These are phyloP conservation scores for Phoma sp. DNA, from an alignment of 2,329 filamentous ascomycete species.

Conservation along the genomic window DNA sequence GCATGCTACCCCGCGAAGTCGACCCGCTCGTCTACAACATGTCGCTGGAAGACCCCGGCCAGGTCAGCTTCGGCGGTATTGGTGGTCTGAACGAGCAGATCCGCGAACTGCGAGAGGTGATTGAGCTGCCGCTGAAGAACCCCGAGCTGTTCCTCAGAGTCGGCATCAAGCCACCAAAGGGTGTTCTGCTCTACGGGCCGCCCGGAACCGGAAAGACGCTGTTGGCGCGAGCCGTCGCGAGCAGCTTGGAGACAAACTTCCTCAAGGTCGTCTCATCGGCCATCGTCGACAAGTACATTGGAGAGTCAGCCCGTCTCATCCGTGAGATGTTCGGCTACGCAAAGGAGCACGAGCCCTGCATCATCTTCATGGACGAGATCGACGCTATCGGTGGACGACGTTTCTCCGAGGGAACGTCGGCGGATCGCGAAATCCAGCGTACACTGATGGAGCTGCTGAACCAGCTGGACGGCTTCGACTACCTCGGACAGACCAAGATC, in stretches of 20 bases:
- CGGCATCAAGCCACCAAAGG: slow-evolving; percentile 98
- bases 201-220: slow-evolving; percentile 97
- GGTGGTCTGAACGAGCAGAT: slow-evolving; percentile 99
- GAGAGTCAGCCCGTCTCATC: slow-evolving; percentile 95
- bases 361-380: slow-evolving; percentile 99
- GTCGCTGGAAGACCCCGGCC: slow-evolving; percentile 96
- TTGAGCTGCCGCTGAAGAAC: slow-evolving; percentile 97
- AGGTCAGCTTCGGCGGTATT: slow-evolving; percentile 97
- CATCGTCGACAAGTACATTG: slow-evolving; percentile 99
- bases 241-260: slow-evolving; percentile 97
- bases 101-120: slow-evolving; percentile 94
- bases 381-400: slow-evolving; percentile 96
- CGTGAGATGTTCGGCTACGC: slow-evolving; percentile 99
- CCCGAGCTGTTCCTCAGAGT: slow-evolving; percentile 96
- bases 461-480: slow-evolving; percentile 98
- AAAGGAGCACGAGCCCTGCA: slow-evolving; percentile 98
- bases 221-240: slow-evolving; percentile 91
- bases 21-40: slow-evolving; percentile 99
- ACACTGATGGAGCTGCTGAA: slow-evolving; percentile 99
- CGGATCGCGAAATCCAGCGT: slow-evolving; percentile 96
- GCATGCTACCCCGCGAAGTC: slow-evolving; percentile 98
- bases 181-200: slow-evolving; percentile 93
- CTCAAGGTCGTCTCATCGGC: slow-evolving; percentile 98
- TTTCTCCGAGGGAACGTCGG: slow-evolving; percentile 96
- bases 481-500: slow-evolving; percentile 99